Evolutionary conservation across 2,329 filamentous ascomycete genomes (phyloP), one percentile per base, ranked within the genome.

Genomic region (Akanthomyces uredinophilus): DNA sequence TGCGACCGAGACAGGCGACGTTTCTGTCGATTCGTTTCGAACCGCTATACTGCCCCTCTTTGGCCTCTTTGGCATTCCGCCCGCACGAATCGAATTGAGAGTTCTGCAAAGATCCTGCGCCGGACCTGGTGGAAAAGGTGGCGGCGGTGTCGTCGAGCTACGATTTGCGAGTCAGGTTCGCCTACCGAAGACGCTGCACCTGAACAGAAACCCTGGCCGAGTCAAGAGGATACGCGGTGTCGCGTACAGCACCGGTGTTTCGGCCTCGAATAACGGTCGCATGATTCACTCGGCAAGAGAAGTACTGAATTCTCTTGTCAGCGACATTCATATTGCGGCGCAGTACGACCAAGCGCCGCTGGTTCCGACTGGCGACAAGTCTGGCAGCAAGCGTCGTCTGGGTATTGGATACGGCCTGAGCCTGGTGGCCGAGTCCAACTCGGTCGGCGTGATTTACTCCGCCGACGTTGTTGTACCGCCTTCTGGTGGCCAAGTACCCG

Each of bases 261-360:
- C 91, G 13, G 94, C 91, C 0, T 92, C 89, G 55, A 97, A 97
- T 74, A 99, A 98, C 73, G 91, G 89, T 65, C 84, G 95, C 66
- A 96, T 97, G 90, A 99, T 98, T 70, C 91, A 96, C 70, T 86
- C 89, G 2, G 92, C 93, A 13, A 83, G 94, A 68, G 92, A 92
- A 53, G 83, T 99, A 13, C 81, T 99, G 52, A 99, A 99, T 73
- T 82, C 87, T 5, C 83, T 99, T 62, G 88, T 91, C 4, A 86
- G 89, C 7, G 95, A 99, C 72, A 94, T 96, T 49, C 95, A 97
- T 73, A 87, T 99, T 66, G 96, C 91, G 3, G 87, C 87, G 5
- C 86, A 89, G 65, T 92, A 93, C 66, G 91, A 90, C 66, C 83
- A 85, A 65, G 85, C 86, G 55, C 85, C 85, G 13, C 69, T 87